Conservation (phyloP, 1,284 basidiomycete species). For the Trametes polyzona region DNA sequence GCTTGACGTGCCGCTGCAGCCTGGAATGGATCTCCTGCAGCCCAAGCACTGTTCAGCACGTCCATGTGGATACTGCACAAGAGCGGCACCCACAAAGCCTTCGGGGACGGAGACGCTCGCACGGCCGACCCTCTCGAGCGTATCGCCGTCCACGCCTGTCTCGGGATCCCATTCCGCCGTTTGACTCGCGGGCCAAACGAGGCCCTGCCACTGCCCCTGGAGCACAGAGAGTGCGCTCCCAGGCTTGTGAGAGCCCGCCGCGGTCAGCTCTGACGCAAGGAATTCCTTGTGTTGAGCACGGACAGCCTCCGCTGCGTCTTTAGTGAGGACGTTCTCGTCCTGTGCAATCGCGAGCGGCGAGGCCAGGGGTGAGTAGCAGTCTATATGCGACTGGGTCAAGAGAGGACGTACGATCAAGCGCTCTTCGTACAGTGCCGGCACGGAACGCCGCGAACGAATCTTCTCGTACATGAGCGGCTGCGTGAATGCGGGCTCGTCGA, state of each 20-base stretch:
- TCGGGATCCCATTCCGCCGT: slow-evolving; percentile 60
- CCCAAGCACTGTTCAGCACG: neutral
- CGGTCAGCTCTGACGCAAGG: slow-evolving; percentile 63
- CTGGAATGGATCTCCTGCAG: slow-evolving; percentile 78
- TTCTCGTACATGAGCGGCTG: slow-evolving; percentile 89
- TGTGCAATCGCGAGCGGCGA: slow-evolving; percentile 34
- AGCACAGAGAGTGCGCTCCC: slow-evolving; percentile 49
- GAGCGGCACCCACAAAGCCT: slow-evolving; percentile 64
- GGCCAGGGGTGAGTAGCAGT: neutral
- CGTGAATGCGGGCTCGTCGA: slow-evolving; percentile 90
- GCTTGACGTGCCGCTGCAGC: slow-evolving; percentile 79
- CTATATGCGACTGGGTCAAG: neutral
- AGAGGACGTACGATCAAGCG: slow-evolving; percentile 62
- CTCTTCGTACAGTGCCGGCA: slow-evolving; percentile 83
- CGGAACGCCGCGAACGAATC: slow-evolving; percentile 75
- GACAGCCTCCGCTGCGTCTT: slow-evolving; percentile 50
- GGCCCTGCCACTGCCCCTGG: slow-evolving; percentile 65
- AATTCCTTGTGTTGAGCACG: slow-evolving; percentile 61
- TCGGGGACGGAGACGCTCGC: slow-evolving; percentile 75
- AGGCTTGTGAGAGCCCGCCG: slow-evolving; percentile 53
- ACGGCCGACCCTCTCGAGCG: slow-evolving; percentile 61
- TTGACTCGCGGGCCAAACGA: slow-evolving; percentile 71
- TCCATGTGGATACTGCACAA: slow-evolving; percentile 16
- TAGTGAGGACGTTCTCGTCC: slow-evolving; percentile 60
- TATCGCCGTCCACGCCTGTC: slow-evolving; percentile 66